A percentile compares a stretch with the other conserved stretches of the same genome.
These are phyloP conservation scores for Stephania yunnanensis DNA, from an alignment of 164 flowering plant genomes.

Conservation along the genomic window DNA sequence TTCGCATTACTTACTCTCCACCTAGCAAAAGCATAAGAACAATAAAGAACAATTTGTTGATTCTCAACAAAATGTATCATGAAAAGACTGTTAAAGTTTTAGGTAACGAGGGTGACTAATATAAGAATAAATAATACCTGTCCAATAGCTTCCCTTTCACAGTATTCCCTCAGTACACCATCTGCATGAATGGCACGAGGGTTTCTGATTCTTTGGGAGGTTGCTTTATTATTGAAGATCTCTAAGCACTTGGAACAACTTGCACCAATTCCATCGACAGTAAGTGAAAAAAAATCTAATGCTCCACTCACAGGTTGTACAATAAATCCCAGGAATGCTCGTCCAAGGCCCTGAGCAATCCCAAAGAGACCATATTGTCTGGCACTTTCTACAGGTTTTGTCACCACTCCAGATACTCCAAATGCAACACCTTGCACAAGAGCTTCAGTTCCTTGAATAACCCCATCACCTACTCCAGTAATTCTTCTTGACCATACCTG, in stretches of 20 bases:
- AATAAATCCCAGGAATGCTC: conserved; percentile 73
- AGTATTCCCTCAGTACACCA: conserved; percentile 66
- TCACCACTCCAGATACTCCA: conserved; percentile 95
- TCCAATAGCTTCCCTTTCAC: conserved; percentile 84
- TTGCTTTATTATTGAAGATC: conserved; percentile 47
- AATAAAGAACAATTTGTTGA: not conserved
- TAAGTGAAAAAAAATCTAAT: conserved; percentile 86
- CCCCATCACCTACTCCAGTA: conserved; percentile 89
- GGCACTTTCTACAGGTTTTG: conserved; percentile 91
- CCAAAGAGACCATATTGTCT: conserved; percentile 85
- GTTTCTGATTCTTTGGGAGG: conserved; percentile 61
- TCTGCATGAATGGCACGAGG: conserved; percentile 77
- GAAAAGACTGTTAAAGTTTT: not conserved
- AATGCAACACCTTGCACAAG: conserved; percentile 97
- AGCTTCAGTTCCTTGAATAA: conserved; percentile 96
- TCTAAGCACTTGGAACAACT: conserved; percentile 87
- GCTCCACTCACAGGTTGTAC: conserved; percentile 98
- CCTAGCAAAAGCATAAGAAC: not conserved
- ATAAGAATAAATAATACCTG: conserved; percentile 47
- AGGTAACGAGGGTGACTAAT: not conserved
- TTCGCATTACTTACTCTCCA: not conserved
- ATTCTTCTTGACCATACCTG: conserved; percentile 90
- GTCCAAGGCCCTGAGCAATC: conserved; percentile 90
- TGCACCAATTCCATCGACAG: conserved; percentile 97
- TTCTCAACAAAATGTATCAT: not conserved